Conservation (phyloP, 768 basidiomycete species). For the Ramaria sp. region DNA sequence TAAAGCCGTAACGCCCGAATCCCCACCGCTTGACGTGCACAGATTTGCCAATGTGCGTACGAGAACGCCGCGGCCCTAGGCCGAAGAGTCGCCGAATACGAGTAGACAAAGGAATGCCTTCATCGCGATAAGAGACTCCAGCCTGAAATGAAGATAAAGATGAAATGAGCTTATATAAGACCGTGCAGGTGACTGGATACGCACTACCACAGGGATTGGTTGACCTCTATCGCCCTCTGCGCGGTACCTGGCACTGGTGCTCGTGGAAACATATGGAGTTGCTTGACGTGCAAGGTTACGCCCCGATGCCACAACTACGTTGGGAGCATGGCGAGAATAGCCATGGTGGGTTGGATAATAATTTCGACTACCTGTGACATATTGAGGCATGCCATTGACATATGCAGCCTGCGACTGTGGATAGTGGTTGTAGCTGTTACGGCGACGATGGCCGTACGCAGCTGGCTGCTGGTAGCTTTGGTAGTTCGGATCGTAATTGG, state of each 20-base stretch:
- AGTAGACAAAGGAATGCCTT: conserved; percentile 6
- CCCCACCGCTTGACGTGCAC: conserved; percentile 7
- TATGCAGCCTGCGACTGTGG: background rate
- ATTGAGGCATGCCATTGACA: conserved; percentile 1
- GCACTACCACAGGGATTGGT: conserved; percentile 1
- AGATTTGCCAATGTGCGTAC: conserved; percentile 1
- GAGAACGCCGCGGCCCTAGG: conserved; percentile 2
- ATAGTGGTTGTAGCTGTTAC: background rate
- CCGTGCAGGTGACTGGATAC: background rate
- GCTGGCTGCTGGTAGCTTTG: background rate
- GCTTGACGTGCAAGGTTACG: background rate
- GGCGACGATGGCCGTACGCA: background rate
- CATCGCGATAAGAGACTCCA: conserved; percentile 1
- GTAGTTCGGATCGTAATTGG: background rate
- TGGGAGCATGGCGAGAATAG: background rate
- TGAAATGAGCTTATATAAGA: background rate
- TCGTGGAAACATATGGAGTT: background rate
- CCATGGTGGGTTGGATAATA: background rate
- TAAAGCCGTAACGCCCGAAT: background rate
- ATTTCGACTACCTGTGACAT: background rate
- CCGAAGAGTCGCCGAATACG: conserved; percentile 7
- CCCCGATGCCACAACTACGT: background rate
- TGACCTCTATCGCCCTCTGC: conserved; percentile 3
- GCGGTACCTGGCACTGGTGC: conserved; percentile 1
- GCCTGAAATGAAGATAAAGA: background rate